Evolutionary conservation across 106 monocot species (phyloP).

Genomic region (Iris macrosiphon): DNA sequence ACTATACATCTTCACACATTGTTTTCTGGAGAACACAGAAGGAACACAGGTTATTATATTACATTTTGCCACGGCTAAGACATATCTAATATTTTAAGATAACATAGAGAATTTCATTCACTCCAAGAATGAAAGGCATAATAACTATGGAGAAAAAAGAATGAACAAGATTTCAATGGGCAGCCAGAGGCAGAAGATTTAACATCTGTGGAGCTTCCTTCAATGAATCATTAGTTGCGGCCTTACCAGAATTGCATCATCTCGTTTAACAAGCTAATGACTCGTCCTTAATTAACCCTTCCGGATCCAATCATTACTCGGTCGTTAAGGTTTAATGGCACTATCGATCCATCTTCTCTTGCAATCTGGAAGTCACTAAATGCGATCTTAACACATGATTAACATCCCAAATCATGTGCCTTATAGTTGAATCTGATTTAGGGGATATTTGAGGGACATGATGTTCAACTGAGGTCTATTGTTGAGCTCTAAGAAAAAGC

Average conservation of each 20-base stretch:
- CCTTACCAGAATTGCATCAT: no score
- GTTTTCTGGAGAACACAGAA: constrained; percentile 50
- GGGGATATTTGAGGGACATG: no score
- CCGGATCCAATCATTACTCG: not conserved
- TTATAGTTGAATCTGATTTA: no score
- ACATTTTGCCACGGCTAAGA: no score
- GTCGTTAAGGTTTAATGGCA: no score
- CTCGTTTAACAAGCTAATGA: not conserved
- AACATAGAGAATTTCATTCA: not conserved
- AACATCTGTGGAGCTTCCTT: not conserved
- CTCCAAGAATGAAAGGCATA: not conserved
- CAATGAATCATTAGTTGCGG: no score
- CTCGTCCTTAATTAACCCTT: not conserved
- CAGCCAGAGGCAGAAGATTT: not conserved
- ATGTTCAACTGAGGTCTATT: no score
- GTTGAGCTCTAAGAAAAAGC: no score
- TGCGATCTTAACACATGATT: no score
- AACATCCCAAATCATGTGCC: no score
- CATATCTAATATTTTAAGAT: not conserved
- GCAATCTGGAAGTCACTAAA: no score
- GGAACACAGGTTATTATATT: not conserved
- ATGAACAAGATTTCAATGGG: not conserved
- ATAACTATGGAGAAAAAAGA: not conserved
- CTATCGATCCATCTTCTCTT: no score
- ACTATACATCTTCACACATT: constrained; percentile 81